Conservation (phyloP, 148 eudicot species). For the Limonium bicolor region DNA sequence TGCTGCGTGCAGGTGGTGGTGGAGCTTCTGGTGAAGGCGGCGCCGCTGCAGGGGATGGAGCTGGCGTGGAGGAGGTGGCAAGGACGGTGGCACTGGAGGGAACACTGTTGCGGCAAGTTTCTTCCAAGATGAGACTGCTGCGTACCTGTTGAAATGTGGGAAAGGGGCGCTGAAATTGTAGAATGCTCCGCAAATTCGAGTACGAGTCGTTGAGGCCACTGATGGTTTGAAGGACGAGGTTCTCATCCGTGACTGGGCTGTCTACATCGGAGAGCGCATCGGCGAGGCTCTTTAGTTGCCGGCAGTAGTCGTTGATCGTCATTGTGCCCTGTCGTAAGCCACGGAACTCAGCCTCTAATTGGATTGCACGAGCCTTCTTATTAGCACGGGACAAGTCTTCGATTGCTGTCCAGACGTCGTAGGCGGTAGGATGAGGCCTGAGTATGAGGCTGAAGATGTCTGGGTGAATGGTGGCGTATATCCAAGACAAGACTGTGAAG, state of each 20-base stretch:
- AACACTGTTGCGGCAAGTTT: not conserved
- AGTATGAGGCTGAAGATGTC: too few relatives aligned
- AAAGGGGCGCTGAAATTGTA: not conserved
- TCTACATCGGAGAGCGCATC: not conserved
- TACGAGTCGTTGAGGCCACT: too few relatives aligned
- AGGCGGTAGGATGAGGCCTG: too few relatives aligned
- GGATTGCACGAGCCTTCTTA: not conserved
- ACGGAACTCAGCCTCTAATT: not conserved
- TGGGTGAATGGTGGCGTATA: too few relatives aligned
- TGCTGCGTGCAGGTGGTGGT: too few relatives aligned
- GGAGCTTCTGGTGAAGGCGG: too few relatives aligned
- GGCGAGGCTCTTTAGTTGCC: not conserved
- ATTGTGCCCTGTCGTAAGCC: not conserved
- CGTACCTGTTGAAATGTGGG: not conserved
- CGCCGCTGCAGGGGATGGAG: not conserved
- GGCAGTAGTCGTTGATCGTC: not conserved
- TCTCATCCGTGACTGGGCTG: not conserved
- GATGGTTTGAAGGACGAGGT: not conserved
- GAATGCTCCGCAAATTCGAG: not conserved
- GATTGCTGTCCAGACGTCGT: not conserved
- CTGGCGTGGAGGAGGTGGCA: not conserved
- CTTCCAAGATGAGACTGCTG: not conserved
- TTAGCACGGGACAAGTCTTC: not conserved
- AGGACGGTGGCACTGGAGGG: not conserved
- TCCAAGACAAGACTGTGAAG: too few relatives aligned